Conservation (phyloP, 2,329 filamentous ascomycete species). For the Claviceps sorghi region DNA sequence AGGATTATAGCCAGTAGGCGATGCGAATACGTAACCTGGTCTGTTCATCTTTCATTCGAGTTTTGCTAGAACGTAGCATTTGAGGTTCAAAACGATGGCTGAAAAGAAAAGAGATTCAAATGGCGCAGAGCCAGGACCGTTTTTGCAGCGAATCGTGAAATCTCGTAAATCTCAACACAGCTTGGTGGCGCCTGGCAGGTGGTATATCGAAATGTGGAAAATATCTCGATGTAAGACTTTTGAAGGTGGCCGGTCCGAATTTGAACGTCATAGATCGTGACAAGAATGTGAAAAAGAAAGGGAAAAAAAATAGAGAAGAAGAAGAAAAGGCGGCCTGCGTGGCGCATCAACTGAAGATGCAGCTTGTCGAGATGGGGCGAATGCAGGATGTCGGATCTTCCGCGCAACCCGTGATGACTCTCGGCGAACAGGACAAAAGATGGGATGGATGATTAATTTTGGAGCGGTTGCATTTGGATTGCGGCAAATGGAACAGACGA, state of each 20-base stretch:
- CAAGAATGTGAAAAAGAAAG: background rate
- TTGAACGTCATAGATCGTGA: background rate
- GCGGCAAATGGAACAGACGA: background rate
- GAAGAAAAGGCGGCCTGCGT: background rate
- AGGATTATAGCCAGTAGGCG: constrained; percentile 11
- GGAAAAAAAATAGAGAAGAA: accelerated
- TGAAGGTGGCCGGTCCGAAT: background rate
- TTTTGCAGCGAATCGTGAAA: background rate
- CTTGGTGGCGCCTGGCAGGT: background rate
- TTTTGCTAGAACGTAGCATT: background rate
- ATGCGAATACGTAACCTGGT: constrained; percentile 14
- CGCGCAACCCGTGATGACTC: background rate
- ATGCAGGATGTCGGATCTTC: background rate
- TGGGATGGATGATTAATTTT: background rate
- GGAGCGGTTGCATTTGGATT: background rate
- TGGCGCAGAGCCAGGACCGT: background rate
- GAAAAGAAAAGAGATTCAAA: too few relatives aligned
- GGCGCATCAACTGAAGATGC: background rate
- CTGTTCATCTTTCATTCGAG: constrained; percentile 15
- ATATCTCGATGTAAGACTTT: background rate
- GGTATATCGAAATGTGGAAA: background rate
- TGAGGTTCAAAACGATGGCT: background rate
- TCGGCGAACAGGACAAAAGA: background rate
- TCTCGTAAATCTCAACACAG: background rate
- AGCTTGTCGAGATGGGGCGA: background rate